These are phyloP conservation scores for Mycena vulgaris DNA, from an alignment of 768 basidiomycete genomes.

Conservation along the genomic window DNA sequence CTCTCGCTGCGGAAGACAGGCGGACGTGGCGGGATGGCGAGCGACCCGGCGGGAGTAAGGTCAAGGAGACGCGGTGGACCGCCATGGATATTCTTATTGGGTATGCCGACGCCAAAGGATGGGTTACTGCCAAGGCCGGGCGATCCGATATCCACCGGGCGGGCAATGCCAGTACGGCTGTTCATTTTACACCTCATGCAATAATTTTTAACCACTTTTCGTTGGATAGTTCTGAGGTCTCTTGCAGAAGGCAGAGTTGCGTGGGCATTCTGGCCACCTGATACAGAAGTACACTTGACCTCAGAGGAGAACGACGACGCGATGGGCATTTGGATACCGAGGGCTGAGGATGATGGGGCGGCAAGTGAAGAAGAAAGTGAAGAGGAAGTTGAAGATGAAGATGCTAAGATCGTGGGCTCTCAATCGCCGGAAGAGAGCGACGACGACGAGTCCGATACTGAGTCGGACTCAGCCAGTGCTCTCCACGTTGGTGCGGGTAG, in stretches of 20 bases:
- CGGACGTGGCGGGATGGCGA: slow-evolving; percentile 82
- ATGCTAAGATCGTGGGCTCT: background rate
- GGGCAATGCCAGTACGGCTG: slow-evolving; percentile 84
- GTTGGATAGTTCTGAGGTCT: slow-evolving; percentile 77
- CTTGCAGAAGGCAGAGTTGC: slow-evolving; percentile 85
- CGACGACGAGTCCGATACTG: slow-evolving; percentile 7
- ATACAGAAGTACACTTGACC: slow-evolving; percentile 46
- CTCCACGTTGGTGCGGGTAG: slow-evolving; percentile 25
- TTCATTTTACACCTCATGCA: background rate
- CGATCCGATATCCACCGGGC: slow-evolving; percentile 91
- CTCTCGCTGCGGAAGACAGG: slow-evolving; percentile 68
- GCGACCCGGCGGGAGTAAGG: slow-evolving; percentile 41
- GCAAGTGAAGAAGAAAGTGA: slow-evolving; percentile 51
- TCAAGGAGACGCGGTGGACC: slow-evolving; percentile 73
- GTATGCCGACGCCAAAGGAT: slow-evolving; percentile 84
- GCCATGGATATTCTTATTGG: slow-evolving; percentile 88
- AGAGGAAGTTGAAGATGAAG: slow-evolving; percentile 43
- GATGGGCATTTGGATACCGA: slow-evolving; percentile 73
- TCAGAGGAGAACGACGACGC: slow-evolving; percentile 48
- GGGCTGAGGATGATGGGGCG: slow-evolving; percentile 50
- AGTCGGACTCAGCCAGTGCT: background rate
- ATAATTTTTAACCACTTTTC: background rate
- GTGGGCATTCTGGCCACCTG: slow-evolving; percentile 92
- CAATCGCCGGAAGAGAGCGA: slow-evolving; percentile 8
- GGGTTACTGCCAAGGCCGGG: slow-evolving; percentile 93